phyloP scores from a whole-genome alignment of 495 filamentous ascomycete genomes.

The Penicillium fimorum region DNA sequence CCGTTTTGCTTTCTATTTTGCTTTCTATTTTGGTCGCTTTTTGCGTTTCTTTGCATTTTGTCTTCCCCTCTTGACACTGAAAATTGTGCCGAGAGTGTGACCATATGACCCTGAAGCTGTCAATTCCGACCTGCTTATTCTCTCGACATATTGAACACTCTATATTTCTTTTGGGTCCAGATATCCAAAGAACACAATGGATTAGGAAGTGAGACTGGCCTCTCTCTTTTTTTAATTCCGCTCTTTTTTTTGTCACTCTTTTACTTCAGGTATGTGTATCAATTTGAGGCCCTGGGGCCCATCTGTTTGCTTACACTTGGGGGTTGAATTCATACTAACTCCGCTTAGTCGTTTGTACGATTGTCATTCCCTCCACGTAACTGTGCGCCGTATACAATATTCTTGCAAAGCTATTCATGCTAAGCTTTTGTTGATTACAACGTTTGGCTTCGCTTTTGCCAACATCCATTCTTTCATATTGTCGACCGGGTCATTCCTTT shows the following conservation, averaged over 20 bases:
- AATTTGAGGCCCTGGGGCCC: neutral
- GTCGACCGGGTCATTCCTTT: conserved; percentile 7
- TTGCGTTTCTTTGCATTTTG: neutral
- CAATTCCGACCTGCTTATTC: conserved; percentile 8
- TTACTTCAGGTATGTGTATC: conserved; percentile 19
- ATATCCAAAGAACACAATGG: conserved; percentile 18
- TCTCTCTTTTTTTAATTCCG: conserved; percentile 1
- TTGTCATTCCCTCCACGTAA: neutral
- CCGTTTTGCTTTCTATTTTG: neutral
- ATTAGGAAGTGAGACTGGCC: conserved; percentile 16
- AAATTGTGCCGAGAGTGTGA: neutral
- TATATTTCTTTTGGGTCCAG: neutral
- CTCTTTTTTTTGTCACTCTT: conserved; percentile 12
- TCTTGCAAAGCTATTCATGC: neutral
- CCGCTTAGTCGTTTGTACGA: neutral
- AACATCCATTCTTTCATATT: conserved; percentile 22
- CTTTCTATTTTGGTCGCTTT: neutral
- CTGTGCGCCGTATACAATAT: neutral
- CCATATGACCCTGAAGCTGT: neutral
- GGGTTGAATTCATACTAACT: conserved; percentile 2
- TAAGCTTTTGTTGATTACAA: conserved; percentile 14
- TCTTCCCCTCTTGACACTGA: neutral
- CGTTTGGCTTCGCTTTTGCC: conserved; percentile 7
- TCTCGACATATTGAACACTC: conserved; percentile 9
- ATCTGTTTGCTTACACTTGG: neutral